phyloP scores from a whole-genome alignment of 768 basidiomycete species.

The Scleroderma bovista region DNA sequence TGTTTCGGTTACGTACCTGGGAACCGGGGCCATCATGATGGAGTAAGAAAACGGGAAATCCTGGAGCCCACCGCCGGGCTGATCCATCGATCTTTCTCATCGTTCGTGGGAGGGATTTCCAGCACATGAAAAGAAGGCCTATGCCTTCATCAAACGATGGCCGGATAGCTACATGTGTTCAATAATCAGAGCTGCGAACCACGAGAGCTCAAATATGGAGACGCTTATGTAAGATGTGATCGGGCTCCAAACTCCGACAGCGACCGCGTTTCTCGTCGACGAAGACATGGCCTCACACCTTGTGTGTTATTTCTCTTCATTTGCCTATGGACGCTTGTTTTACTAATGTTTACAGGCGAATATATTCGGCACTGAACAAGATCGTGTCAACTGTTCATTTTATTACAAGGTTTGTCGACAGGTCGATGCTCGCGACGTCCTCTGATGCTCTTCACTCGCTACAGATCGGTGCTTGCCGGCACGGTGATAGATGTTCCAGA shows the following conservation, averaged over 20 bases:
- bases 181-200: no score
- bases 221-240: no score
- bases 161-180: no score
- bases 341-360: conserved; percentile 55
- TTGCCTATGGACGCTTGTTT: background rate
- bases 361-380: conserved; percentile 92
- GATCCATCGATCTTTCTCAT: no score
- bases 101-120: no score
- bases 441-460: conserved; percentile 4
- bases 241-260: background rate
- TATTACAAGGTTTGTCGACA: conserved; percentile 77
- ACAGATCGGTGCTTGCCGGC: conserved; percentile 96
- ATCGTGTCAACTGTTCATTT: conserved; percentile 98
- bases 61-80: no score
- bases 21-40: no score
- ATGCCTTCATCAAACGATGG: no score
- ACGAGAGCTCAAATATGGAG: no score
- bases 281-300: conserved; percentile 79
- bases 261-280: background rate
- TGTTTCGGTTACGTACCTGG: no score
- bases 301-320: conserved; percentile 33
- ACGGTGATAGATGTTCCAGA: conserved; percentile 96
- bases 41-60: no score
- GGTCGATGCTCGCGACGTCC: background rate
- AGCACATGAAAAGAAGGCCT: no score